phyloP scores from a whole-genome alignment of 495 filamentous ascomycete genomes.

The Antarctomyces pellizariae region DNA sequence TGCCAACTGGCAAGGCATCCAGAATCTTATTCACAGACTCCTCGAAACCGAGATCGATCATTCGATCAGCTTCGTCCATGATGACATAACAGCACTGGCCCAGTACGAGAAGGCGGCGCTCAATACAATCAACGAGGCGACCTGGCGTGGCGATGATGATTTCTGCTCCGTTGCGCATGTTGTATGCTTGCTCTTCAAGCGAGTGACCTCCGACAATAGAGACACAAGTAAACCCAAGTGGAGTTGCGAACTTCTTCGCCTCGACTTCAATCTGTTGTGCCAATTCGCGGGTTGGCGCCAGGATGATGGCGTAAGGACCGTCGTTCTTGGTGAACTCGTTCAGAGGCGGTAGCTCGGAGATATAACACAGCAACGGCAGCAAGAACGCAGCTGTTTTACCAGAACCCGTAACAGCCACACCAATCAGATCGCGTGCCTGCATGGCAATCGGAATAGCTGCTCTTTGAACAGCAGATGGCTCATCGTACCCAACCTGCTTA shows the following conservation, averaged over 20 bases:
- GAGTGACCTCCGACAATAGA: slow-evolving; percentile 95
- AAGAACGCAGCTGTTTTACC: slow-evolving; percentile 97
- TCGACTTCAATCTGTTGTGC: slow-evolving; percentile 95
- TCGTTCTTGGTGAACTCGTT: slow-evolving; percentile 83
- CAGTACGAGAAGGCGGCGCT: slow-evolving; percentile 76
- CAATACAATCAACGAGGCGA: slow-evolving; percentile 91
- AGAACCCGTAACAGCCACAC: slow-evolving; percentile 94
- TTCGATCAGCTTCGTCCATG: slow-evolving; percentile 91
- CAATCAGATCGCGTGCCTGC: slow-evolving; percentile 83
- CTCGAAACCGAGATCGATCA: slow-evolving; percentile 98
- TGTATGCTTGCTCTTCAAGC: slow-evolving; percentile 84
- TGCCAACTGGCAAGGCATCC: slow-evolving; percentile 81
- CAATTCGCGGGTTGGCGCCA: slow-evolving; percentile 94
- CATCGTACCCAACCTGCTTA: slow-evolving; percentile 69
- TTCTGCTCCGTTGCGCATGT: slow-evolving; percentile 83
- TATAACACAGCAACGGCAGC: slow-evolving; percentile 87
- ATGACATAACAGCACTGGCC: slow-evolving; percentile 96
- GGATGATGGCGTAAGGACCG: slow-evolving; percentile 86
- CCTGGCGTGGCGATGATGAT: slow-evolving; percentile 97
- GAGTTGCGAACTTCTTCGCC: slow-evolving; percentile 77
- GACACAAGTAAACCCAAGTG: slow-evolving; percentile 85
- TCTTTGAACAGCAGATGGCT: slow-evolving; percentile 79
- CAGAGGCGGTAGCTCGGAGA: slow-evolving; percentile 68
- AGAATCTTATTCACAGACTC: slow-evolving; percentile 96
- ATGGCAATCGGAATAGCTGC: slow-evolving; percentile 91